Evolutionary conservation across 495 filamentous ascomycete species (phyloP).

Genomic region (Talaromyces thailandensis): DNA sequence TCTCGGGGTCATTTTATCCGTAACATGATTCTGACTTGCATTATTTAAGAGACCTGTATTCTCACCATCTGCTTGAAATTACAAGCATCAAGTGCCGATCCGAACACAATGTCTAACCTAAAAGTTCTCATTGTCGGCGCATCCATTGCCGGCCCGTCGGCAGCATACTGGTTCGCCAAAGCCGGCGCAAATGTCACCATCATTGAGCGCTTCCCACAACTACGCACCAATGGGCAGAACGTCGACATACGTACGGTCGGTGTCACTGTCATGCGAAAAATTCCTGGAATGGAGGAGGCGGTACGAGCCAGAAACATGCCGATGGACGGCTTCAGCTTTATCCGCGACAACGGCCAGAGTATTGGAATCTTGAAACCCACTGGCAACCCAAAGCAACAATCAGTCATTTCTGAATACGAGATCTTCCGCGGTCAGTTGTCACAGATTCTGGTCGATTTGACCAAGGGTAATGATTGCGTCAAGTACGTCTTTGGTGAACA

Average conservation of each 20-base stretch:
- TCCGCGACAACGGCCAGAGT: slow-evolving; percentile 24
- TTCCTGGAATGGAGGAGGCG: slow-evolving; percentile 36
- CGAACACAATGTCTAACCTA: slow-evolving; percentile 17
- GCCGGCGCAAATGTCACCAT: slow-evolving; percentile 40
- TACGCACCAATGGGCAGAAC: slow-evolving; percentile 40
- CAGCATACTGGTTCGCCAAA: slow-evolving; percentile 44
- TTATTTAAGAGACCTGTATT: neutral
- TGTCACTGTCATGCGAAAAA: slow-evolving; percentile 38
- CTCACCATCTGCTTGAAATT: neutral
- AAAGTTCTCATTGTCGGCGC: slow-evolving; percentile 30
- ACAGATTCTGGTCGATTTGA: slow-evolving; percentile 34
- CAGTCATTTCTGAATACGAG: slow-evolving; percentile 45
- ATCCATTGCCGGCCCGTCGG: slow-evolving; percentile 32
- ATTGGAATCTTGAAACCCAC: slow-evolving; percentile 33
- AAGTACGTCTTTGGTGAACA: slow-evolving; percentile 37
- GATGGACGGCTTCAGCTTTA: slow-evolving; percentile 36
- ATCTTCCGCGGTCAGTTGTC: slow-evolving; percentile 46
- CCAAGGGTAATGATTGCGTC: slow-evolving; percentile 28
- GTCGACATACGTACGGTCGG: slow-evolving; percentile 44
- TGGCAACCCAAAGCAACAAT: slow-evolving; percentile 31
- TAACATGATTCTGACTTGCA: neutral
- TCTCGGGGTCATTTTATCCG: neutral
- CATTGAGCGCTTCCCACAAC: slow-evolving; percentile 37
- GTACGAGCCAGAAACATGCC: slow-evolving; percentile 27
- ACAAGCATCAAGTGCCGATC: neutral